Base-by-base conservation (phyloP, 2,329 filamentous ascomycete species). In the Periconia digitata region DNA sequence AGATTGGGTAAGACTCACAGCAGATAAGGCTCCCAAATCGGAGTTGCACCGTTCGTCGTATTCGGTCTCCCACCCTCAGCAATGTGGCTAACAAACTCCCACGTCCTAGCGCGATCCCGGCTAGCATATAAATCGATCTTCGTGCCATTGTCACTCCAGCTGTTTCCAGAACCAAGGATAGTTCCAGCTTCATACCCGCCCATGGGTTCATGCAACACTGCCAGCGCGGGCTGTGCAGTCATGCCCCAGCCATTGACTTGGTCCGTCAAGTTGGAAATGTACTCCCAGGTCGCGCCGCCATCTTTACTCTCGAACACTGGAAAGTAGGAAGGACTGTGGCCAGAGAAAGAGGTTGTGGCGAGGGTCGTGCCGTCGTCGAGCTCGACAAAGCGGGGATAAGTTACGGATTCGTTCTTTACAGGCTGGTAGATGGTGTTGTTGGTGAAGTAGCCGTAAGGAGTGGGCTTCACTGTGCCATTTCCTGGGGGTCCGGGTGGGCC, bases 241-340 rank as follows among this genome's bases (percentile, higher is more conserved):
- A 87, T 63, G 5, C 85, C 85, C 73, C 80, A 83, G 32, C 79
- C 79, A 56, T 86, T 85, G 37, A 80, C 80, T 37, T 79, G 76
- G 60, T 89, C 85, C 2, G 79, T 73, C 15, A 88, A 79, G 16
- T 76, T 75, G 10, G 83, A 81, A 44, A 86, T 72, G 59, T 84
- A 77, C 8, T 74, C 71, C 85, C 85, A 89, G 1, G 77, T 82
- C 3, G 59, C 54, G 17, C 73, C 56, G 52, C 70, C 58, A 70
- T 79, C 73, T 53, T 56, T 71, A 61, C 66, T 77, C 62, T 61
- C 69, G 51, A 70, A 74, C 46, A 75, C 63, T 15, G 71, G 72
- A 29, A 72, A 72, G 60, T 73, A 72, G 20, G 39, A 35, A 15
- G 55, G 56, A 2, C 10, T 35, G 39, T 52, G 51, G 18, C 55